Conservation (phyloP, 192 early-diverging fungal species). For the Entomortierella lignicola region DNA sequence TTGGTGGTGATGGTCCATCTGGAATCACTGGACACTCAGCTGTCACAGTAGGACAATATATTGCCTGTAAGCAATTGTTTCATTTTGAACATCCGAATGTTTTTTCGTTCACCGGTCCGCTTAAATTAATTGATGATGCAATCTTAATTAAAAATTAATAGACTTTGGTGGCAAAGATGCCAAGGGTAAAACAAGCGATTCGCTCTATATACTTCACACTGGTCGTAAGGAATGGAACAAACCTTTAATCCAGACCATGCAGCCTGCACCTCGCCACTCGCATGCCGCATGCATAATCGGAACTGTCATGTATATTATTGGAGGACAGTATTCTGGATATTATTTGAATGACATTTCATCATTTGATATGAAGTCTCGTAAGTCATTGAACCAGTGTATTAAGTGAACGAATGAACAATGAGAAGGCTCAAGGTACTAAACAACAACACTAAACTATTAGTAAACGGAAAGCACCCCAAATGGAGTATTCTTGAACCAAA, state of each 20-base stretch:
- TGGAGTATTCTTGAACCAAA: slow-evolving; percentile 44
- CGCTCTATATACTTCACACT: slow-evolving; percentile 33
- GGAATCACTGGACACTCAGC: slow-evolving; percentile 55
- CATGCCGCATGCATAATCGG: slow-evolving; percentile 60
- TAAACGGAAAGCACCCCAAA: slow-evolving; percentile 43
- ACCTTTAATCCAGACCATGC: slow-evolving; percentile 51
- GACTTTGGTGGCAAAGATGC: slow-evolving; percentile 51
- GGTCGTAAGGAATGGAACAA: slow-evolving; percentile 57
- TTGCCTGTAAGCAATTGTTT: slow-evolving; percentile 62
- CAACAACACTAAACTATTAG: slow-evolving; percentile 1
- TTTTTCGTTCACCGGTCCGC: neutral
- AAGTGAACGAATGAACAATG: too few species aligned
- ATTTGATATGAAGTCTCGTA: slow-evolving; percentile 63
- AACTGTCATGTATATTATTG: slow-evolving; percentile 62
- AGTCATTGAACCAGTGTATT: neutral
- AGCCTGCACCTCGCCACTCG: slow-evolving; percentile 58
- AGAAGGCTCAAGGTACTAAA: too few species aligned
- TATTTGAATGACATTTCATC: slow-evolving; percentile 61
- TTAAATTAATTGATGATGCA: neutral
- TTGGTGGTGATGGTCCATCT: slow-evolving; percentile 57
- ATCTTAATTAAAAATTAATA: slow-evolving; percentile 8
- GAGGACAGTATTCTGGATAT: slow-evolving; percentile 56
- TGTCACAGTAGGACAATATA: slow-evolving; percentile 57
- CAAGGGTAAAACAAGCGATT: slow-evolving; percentile 30
- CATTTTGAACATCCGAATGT: too few species aligned